Evolutionary conservation across 1,139 yeast genomes (phyloP).

Genomic region (Geotrichum bryndzae): DNA sequence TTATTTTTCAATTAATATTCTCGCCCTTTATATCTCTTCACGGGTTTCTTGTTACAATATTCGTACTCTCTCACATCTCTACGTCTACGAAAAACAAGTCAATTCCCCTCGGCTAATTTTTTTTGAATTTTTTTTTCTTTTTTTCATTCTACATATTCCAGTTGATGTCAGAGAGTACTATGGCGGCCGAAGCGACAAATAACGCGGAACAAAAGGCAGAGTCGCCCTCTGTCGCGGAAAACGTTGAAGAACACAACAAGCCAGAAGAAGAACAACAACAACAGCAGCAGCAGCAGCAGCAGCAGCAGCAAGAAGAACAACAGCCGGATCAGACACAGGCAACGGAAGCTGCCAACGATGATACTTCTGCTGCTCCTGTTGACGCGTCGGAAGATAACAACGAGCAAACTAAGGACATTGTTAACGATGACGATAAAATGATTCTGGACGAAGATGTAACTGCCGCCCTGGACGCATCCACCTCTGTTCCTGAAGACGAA

Average conservation of each 20-base stretch:
- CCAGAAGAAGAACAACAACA: neutral
- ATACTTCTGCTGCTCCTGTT: neutral
- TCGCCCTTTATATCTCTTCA: neutral
- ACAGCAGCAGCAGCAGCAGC: no score
- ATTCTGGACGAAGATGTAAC: slow-evolving; percentile 14
- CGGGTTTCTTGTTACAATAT: slow-evolving; percentile 13
- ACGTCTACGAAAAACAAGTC: neutral
- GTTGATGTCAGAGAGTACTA: neutral
- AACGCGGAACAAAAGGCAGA: neutral
- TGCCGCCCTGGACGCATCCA: neutral
- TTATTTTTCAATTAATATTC: neutral
- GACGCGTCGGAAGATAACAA: neutral
- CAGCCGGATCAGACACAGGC: slow-evolving; percentile 1
- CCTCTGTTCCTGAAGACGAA: neutral
- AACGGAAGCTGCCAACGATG: neutral
- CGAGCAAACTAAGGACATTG: neutral
- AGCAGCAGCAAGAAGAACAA: neutral
- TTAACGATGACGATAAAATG: neutral
- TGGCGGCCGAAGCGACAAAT: neutral
- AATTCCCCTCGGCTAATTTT: neutral
- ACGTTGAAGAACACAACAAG: neutral
- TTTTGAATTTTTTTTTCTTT: neutral
- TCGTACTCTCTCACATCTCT: slow-evolving; percentile 18
- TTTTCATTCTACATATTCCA: neutral
- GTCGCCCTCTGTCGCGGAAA: neutral